Base-by-base conservation (phyloP, 257 asterid genomes). In the Rehmannia glutinosa region DNA sequence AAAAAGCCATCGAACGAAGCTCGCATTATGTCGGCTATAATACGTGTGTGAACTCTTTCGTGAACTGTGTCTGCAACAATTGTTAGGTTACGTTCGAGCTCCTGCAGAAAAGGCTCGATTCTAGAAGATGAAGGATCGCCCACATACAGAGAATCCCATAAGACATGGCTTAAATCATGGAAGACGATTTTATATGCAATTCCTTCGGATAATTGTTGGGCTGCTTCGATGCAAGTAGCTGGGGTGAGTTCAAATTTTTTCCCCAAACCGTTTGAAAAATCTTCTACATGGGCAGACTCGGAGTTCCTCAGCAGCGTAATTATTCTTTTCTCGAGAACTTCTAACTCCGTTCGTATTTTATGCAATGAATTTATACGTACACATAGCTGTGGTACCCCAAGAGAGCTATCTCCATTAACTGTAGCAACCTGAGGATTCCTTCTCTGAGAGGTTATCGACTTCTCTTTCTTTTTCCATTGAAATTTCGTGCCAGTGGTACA, bases 201-300 rank as follows among this genome's bases (percentile, higher is more conserved):
- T 16, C 86, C 95, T 53, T 94, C 99, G 0, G 87, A 88, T 16
- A 94, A 77, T 46, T 87, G 91, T 60, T 94, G 99, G 70, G 91
- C 91, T 15, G 90, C 86, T 78, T 94, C 99, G 2, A 94, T 70
- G 87, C 99, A 91, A 46, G 86, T 75, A 38, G 87, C 70, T 8
- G 97, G 96, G 0, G 97, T 81, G 50, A 87, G 86, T 72, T 91
- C 99, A n/a, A 94, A 87, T 54, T 75, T 91, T 73, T 94, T 91
- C 3, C 76, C 85, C 52, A 81, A 51, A 20, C 85, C 93, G 16
- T 87, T 83, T 9, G 98, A 88, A 42, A 91, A 84, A 70, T 91
- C 97, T 15, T 91, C 99, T 2, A 62, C 86, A 3, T 83, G 86
- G 64, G 97, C 95, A 36, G 97, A 94, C 73, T 94, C 99, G 0